phyloP scores from a whole-genome alignment of 805 yeast species.

The Zygotorulaspora chibaensis region DNA sequence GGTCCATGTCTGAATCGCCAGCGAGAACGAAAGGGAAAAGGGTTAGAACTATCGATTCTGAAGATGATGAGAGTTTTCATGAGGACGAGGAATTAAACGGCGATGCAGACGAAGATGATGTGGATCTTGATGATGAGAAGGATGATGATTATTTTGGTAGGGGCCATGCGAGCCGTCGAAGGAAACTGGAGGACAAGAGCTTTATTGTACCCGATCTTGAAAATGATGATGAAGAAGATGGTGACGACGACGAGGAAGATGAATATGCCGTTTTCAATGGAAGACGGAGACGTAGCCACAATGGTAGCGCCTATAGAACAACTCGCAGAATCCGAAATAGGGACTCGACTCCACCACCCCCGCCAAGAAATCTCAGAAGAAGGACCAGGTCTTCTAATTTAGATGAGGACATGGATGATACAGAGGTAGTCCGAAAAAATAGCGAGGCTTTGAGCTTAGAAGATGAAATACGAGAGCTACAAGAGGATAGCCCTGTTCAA shows the following conservation, averaged over 20 bases:
- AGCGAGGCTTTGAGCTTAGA: constrained; percentile 40
- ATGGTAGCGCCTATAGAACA: constrained; percentile 13
- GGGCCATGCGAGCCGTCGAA: constrained; percentile 14
- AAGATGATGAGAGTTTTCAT: constrained; percentile 35
- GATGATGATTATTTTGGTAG: constrained; percentile 21
- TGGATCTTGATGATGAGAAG: constrained; percentile 36
- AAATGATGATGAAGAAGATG: constrained; percentile 32
- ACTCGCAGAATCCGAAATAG: constrained; percentile 14
- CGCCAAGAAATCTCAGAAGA: constrained; percentile 24
- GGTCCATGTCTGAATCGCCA: constrained; percentile 15
- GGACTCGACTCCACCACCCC: not conserved
- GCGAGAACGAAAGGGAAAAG: constrained; percentile 7
- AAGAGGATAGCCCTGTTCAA: constrained; percentile 55
- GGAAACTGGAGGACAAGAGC: constrained; percentile 21
- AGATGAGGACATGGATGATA: constrained; percentile 31
- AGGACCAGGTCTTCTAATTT: constrained; percentile 21
- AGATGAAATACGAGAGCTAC: constrained; percentile 63
- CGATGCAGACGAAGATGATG: constrained; percentile 38
- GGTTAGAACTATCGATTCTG: constrained; percentile 15
- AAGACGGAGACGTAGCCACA: constrained; percentile 15
- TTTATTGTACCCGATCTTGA: constrained; percentile 33
- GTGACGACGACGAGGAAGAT: constrained; percentile 23
- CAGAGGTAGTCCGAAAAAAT: constrained; percentile 24
- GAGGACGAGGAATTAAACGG: constrained; percentile 34
- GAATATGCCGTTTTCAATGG: constrained; percentile 8